Base-by-base conservation (phyloP, 768 basidiomycete genomes). In the Phylloporus scabripes region DNA sequence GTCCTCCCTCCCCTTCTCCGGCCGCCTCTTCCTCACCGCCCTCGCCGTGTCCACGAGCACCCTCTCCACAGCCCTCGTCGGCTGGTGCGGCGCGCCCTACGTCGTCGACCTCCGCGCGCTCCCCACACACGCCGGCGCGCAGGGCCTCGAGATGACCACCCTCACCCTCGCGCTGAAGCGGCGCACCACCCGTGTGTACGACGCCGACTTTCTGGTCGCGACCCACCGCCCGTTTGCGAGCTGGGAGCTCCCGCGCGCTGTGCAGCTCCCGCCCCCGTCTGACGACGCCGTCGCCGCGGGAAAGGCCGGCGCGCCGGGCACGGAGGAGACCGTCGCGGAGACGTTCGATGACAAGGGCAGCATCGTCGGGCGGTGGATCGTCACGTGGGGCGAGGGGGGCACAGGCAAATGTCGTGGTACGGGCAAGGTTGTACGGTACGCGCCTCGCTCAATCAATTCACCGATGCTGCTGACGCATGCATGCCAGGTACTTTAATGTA, bases 261-360 rank as follows among this genome's bases (percentile, higher is more conserved):
- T 89, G 26, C 64, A 73, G 42, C 67, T 84, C 0, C 73, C 79
- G 17, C 40, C 60, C 2, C 12, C 72, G 1, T 52, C 57, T 7
- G 61, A 70, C 15, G 72, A 74, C 52, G 58, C 66, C 4, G 51
- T 59, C 18, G 55, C 50, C n/a, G 60, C 67, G 1, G 48, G 51
- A 14, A 68, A 61, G 33, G 70, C 66, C 2, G 69, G 68, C 2
- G 50, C 51, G 15, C 70, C 75, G 1, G 82, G 81, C 3, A 58
- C 69, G 49, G 82, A 88, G 57, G 88, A 92, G 67, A 89, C 89
- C 1, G 76, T 91, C 1, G 90, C 91, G 12, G 89, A 91, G 66
- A 90, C 86, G 3, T 55, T 73, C 37, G 77, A 84, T 54, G 64
- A 70, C 33, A 69, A 74, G 11, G 86, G 85, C 0, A 71, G 74